phyloP scores from a whole-genome alignment of 1,139 yeast genomes.

The Blastobotrys serpentis region DNA sequence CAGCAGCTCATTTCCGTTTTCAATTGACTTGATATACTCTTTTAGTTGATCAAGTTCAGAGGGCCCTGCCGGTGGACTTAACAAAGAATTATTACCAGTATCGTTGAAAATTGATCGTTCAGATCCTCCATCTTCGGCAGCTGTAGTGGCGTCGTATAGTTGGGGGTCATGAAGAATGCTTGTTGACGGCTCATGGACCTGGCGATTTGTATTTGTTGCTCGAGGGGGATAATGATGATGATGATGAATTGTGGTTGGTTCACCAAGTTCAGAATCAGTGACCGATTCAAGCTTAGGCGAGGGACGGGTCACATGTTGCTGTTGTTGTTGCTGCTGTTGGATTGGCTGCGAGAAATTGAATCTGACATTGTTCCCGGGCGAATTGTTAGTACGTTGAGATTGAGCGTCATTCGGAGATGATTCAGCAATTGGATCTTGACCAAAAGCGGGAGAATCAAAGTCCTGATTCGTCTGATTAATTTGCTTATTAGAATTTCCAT shows the following conservation, averaged over 20 bases:
- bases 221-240: background rate
- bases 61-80: no score
- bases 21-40: conserved; percentile 1
- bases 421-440: background rate
- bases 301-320: no score
- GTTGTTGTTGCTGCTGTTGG: background rate
- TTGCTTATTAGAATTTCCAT: no score
- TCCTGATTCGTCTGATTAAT: no score
- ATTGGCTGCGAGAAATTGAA: background rate
- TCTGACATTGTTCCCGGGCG: background rate
- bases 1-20: conserved; percentile 11
- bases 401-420: conserved; percentile 16
- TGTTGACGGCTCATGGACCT: no score
- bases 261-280: background rate
- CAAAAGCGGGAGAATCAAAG: background rate
- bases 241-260: background rate
- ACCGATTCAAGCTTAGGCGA: background rate
- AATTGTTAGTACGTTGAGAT: background rate
- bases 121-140: background rate
- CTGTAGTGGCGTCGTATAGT: conserved; percentile 7
- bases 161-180: background rate
- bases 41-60: conserved; percentile 14
- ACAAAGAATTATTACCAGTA: no score
- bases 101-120: background rate
- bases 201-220: background rate